Evolutionary conservation across 2,329 filamentous ascomycete species (phyloP), one percentile per base, ranked within the genome.

Genomic region (Fusarium verticillioides): DNA sequence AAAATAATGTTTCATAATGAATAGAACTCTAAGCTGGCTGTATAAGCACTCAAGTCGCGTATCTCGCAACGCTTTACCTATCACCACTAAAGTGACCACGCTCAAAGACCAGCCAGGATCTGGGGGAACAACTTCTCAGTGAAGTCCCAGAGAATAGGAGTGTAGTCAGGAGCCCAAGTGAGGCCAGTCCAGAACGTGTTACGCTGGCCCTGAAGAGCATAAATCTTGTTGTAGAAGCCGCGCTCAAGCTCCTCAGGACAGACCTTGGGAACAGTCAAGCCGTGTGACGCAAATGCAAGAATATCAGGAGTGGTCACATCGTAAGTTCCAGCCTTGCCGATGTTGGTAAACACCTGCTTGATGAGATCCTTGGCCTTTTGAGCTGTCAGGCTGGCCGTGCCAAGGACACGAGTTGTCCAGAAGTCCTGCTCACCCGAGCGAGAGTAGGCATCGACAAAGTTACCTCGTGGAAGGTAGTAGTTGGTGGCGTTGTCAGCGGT

Each of bases 161-260:
- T 76, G 40, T 78, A 78, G 2, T 79, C 76, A 1, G 79, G 69
- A 3, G 69, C 70, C 69, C 69, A 72, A 3, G 64, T 36, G 1
- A 72, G 62, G 4, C 81, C 82, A 2, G 82, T 81, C 66, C 81
- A 84, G 64, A 78, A 84, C 1, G 82, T 84, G 46, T 77, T 82
- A 1, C 75, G 72, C 37, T 77, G 63, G 1, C 82, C 81, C 71
- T 84, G 81, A 13, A 84, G 66, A 0, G 54, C 73, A 32, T 82
- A 78, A 8, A 84, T 49, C 18, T 82, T 72, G 1, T 69, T 43
- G 39, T 82, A 83, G 53, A 84, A 83, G 1, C 82, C 81, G 7
- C 50, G 57, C 2, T 63, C 59, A 21, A 84, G 78, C 7, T 79
- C 76, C 4, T 80, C 54, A 1, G 76, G 40, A 3, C 76, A 68